These are phyloP conservation scores for Cladosporium sp. DNA, from an alignment of 2,329 filamentous ascomycete genomes.

Conservation along the genomic window DNA sequence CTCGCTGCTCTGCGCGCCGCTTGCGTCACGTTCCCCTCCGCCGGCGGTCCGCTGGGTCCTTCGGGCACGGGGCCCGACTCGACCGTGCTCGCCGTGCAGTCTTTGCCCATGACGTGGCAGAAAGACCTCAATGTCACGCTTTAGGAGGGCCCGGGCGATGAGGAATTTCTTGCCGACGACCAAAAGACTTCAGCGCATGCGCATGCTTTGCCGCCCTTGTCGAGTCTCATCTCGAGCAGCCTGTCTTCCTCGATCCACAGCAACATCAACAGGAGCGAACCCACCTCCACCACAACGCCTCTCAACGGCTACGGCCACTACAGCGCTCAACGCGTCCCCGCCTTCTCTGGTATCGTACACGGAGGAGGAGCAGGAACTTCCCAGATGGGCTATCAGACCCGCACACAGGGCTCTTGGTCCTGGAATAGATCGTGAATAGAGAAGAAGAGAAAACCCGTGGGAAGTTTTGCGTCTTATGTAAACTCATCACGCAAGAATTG, in stretches of 20 bases:
- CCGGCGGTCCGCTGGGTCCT: slow-evolving; percentile 7
- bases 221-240: neutral
- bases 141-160: slow-evolving; percentile 7
- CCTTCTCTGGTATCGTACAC: slow-evolving; percentile 2
- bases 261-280: no score
- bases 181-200: neutral
- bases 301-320: neutral
- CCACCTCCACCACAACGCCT: neutral
- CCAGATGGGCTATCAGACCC: no score
- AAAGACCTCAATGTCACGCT: slow-evolving; percentile 19
- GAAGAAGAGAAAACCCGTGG: no score
- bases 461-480: no score
- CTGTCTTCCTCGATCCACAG: neutral
- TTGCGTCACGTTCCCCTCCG: slow-evolving; percentile 10
- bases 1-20: slow-evolving; percentile 59
- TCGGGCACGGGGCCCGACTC: slow-evolving; percentile 7
- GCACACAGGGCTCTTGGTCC: no score
- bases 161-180: neutral
- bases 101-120: slow-evolving; percentile 13
- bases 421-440: no score
- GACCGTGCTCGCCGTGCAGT: slow-evolving; percentile 15
- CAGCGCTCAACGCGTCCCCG: neutral
- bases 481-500: no score
- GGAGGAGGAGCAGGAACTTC: no score
- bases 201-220: neutral